Evolutionary conservation across 306 rosid genomes (phyloP), one percentile per base, ranked within the genome.

Genomic region (Sesbania bispinosa): DNA sequence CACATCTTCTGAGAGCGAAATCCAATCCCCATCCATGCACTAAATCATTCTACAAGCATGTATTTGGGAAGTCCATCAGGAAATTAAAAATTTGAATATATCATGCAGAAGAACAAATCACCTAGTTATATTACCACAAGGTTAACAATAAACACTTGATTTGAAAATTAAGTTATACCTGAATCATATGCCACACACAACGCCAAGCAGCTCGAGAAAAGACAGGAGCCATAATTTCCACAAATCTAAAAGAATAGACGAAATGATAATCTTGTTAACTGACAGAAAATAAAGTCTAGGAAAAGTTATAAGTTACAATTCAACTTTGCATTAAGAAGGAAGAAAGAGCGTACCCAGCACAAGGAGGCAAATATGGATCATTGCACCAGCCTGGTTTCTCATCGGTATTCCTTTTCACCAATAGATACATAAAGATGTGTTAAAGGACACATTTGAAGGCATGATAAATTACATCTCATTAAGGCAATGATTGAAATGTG

Each of bases 11-110:
- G 54, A 95, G 97, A 83, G 99, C 97, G 60, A 95, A 95, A 83
- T 95, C 99, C 84, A 95, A 65, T 75, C 99, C 99, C 99, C 99
- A 95, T 79, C 99, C 96, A 81, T 91, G 97, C 75, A 95, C 99
- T 81, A 95, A 81, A 86, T 95, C 99, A 80, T 95, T 95, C 99
- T 95, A 69, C 82, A 81, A 77, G 69, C 27, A 85, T 36, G 47
- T 30, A 73, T 55, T 76, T 69, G 21, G 39, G 53, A 38, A 16
- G 50, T 66, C 41, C 19, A 47, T 48, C 77, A 62, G 47, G 57
- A 11, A 10, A 75, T 62, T 41, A 54, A 46, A 5, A 21, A 10
- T 27, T 39, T 47, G 14, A 21, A 42, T 35, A 18, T 48, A 62
- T 45, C 21, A 32, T 27, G 13, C 60, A 67, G 24, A 67, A 62